These are phyloP conservation scores for Coniella lustricola DNA, from an alignment of 2,329 filamentous ascomycete species.

Conservation along the genomic window DNA sequence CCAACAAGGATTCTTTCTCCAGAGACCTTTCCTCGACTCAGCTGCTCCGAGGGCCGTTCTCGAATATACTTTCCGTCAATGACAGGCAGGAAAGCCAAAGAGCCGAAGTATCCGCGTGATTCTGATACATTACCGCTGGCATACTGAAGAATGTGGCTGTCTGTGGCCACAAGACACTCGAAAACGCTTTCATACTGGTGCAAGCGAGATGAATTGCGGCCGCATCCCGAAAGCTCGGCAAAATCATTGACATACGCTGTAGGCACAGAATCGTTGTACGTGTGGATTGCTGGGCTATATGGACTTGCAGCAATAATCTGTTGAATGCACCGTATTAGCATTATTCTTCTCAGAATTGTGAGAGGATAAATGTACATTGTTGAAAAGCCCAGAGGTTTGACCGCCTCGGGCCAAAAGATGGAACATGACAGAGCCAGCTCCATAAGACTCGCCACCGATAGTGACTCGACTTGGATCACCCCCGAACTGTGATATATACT, in stretches of 20 bases:
- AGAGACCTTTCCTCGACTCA: slow-evolving; percentile 12
- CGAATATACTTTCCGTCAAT: slow-evolving; percentile 23
- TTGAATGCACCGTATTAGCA: too few species aligned
- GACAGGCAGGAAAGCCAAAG: slow-evolving; percentile 24
- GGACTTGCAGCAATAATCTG: slow-evolving; percentile 23
- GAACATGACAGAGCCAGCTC: slow-evolving; percentile 20
- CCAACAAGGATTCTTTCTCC: slow-evolving; percentile 13
- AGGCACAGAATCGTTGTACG: slow-evolving; percentile 19
- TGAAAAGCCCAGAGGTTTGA: slow-evolving; percentile 19
- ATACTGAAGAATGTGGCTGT: slow-evolving; percentile 21
- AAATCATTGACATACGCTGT: slow-evolving; percentile 20
- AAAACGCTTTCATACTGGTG: slow-evolving; percentile 17
- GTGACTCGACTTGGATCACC: slow-evolving; percentile 26
- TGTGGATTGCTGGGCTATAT: slow-evolving; percentile 21
- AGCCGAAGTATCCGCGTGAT: slow-evolving; percentile 22
- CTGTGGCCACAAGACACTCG: slow-evolving; percentile 22
- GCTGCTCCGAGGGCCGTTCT: slow-evolving; percentile 15
- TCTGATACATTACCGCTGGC: slow-evolving; percentile 23
- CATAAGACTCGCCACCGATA: slow-evolving; percentile 25
- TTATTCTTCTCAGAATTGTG: too few species aligned
- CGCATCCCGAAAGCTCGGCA: slow-evolving; percentile 21
- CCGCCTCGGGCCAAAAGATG: slow-evolving; percentile 23
- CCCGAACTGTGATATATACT: slow-evolving; percentile 28
- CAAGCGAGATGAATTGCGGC: background rate
- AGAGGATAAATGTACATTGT: slow-evolving; percentile 19